Base-by-base conservation (phyloP, 768 basidiomycete genomes). In the Mycena rebaudengoi region DNA sequence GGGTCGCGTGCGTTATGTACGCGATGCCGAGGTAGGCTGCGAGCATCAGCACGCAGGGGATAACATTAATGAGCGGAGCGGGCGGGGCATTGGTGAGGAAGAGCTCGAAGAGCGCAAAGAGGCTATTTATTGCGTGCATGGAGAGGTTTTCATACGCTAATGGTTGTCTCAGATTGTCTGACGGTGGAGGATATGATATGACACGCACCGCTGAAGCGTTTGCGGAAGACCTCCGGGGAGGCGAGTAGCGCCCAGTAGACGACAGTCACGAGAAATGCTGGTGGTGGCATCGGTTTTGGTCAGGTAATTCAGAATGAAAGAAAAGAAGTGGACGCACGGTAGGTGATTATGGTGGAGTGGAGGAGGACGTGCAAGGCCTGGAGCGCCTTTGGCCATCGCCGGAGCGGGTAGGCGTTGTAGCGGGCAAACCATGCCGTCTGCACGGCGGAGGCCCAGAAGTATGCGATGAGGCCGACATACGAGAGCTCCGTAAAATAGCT, bases 401-500 rank as follows among this genome's bases (percentile, higher is more conserved):
- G 89, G 23, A 91, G 76, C 1, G 86, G 84, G 59, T 90, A 91
- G 29, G 71, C 70, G 28, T 74, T 76, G 54, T 64, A 48, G 6
- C 70, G 59, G 0, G 78, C 82, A 62, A 84, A 90, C 0, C 73
- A 70, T 5, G 82, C 35, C 0, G 86, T 86, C 55, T 91, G 89
- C 1, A 85, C 76, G 4, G 82, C 78, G 1, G 89, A 72, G 0
- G 87, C 88, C 72, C 82, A 87, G 72, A 86, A 86, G 73, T 91
- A 92, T 21, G 88, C 80, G 20, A 83, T 80, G 1, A 90, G 67
- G 0, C 91, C 91, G 35, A 86, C 84, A 60, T 86, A 89, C 0
- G 86, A 82, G 1, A 91, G 80, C 60, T 85, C 67, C 0, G 90
- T 91, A 72, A 91, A 91, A 75, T 87, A 91, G 8, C 89, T 90